Evolutionary conservation across 129 eudicot species (phyloP), one percentile per base, ranked within the genome.

Genomic region (Tanacetum coccineum): DNA sequence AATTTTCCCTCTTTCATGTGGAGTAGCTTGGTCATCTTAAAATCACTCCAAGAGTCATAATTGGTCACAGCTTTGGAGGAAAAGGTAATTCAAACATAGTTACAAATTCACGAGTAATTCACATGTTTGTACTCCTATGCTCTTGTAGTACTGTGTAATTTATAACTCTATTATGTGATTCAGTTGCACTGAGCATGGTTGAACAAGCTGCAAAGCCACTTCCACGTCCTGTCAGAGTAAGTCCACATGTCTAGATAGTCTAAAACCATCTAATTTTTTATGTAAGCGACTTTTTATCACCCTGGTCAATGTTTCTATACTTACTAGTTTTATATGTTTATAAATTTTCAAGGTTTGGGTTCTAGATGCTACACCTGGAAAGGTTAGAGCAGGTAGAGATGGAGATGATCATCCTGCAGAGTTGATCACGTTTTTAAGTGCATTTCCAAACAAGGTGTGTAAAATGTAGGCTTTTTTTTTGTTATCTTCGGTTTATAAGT

Each of bases 41-140:
- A 76, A 68, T 91, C 42, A 87, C 86, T 70, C 98, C 98, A 28
- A 89, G 96, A 52, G 96, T 91, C 49, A 63, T 91, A 77, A 90
- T 91, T 72, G 98, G 98, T 76, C 98, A 91, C 78, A 91, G 98
- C 84, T 91, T 91, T 76, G 98, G 98, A 57, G 98, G 98, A 69
- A 91, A 91, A 91, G 98, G 98, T 91, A 83, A 61, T 52, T 2
- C 28, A 22, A 18, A 30, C 58, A 40, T 62, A 30, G 15, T 36
- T 56, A 46, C 49, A 50, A 64, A 56, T 36, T 61, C 10, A 49
- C 22, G 71, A 65, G 58, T 66, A 32, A 36, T 67, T 48, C 44
- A 39, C 57, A 58, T 49, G 62, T 26, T 25, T 13, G 30, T 63
- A 40, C 26, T 15, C 21, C n/a, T 39, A 60, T 66, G 49, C 20